Percentiles rank a stretch among this genome's conserved stretches.
Conservation (phyloP, 108 stramenopile species). For the Nitzschia sp. region DNA sequence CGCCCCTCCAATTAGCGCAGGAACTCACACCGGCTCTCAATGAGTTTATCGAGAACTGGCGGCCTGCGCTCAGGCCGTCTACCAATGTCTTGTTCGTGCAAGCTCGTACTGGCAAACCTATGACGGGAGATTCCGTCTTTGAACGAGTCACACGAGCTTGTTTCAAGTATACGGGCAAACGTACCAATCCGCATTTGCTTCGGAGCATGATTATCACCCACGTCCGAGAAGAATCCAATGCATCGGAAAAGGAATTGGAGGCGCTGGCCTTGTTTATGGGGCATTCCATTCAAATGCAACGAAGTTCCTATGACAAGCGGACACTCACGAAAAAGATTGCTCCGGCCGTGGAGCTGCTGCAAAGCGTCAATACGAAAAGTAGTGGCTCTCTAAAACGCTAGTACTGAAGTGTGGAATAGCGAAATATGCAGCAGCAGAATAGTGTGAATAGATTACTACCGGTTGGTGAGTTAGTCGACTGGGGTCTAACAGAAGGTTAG, state of each 20-base stretch:
- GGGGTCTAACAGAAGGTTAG: no score
- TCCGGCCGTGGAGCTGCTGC: slow-evolving; percentile 75
- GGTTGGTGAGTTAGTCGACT: no score
- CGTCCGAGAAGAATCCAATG: slow-evolving; percentile 78
- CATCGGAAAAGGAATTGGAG: slow-evolving; percentile 83
- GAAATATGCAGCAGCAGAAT: no score
- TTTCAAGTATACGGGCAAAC: slow-evolving; percentile 76
- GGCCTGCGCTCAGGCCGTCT: slow-evolving; percentile 58
- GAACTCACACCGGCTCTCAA: slow-evolving; percentile 71
- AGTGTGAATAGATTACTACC: no score
- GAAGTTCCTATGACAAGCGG: slow-evolving; percentile 81
- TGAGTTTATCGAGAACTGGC: slow-evolving; percentile 73
- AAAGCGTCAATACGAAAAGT: slow-evolving; percentile 43
- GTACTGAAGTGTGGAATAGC: no score
- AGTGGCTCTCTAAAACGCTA: no score
- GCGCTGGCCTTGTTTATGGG: slow-evolving; percentile 88
- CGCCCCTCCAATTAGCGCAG: slow-evolving; percentile 57
- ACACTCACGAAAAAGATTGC: slow-evolving; percentile 81
- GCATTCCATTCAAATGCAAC: slow-evolving; percentile 83
- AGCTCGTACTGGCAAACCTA: slow-evolving; percentile 68
- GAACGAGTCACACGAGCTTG: slow-evolving; percentile 73
- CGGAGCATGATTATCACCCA: slow-evolving; percentile 88
- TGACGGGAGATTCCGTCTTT: slow-evolving; percentile 74
- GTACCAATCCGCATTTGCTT: slow-evolving; percentile 82
- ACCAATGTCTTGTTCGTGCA: slow-evolving; percentile 65